Conservation (phyloP, 441 rosid genomes). For the Syzygium malaccense region DNA sequence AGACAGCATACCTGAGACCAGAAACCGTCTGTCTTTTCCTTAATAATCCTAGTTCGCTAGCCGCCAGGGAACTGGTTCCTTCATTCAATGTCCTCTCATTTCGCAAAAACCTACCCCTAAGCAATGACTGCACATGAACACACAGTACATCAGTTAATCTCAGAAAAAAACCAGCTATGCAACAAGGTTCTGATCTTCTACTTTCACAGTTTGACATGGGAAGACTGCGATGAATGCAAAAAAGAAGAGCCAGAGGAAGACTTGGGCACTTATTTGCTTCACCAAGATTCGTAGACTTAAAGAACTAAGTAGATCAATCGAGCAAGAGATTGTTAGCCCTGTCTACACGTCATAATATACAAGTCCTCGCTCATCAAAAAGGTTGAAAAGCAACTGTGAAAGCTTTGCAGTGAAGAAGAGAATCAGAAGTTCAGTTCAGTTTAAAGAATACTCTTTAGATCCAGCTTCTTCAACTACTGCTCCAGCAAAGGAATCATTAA, state of each 20-base stretch:
- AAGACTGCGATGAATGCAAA: background rate
- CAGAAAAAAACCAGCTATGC: background rate
- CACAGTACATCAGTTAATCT: background rate
- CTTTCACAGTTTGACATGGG: background rate
- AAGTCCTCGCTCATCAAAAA: background rate
- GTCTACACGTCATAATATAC: background rate
- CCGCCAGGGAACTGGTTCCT: conserved; percentile 69
- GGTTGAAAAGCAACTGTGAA: background rate
- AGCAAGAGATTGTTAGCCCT: background rate
- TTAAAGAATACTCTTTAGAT: background rate
- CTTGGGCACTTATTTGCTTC: background rate
- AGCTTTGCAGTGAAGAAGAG: background rate
- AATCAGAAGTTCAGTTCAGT: background rate
- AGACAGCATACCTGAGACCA: conserved; percentile 61
- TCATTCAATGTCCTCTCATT: conserved; percentile 52
- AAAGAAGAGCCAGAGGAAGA: background rate
- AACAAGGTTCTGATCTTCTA: background rate
- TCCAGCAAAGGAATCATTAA: background rate
- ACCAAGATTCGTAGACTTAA: background rate
- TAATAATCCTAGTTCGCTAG: conserved; percentile 79
- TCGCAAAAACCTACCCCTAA: conserved; percentile 89
- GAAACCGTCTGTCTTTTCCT: conserved; percentile 89
- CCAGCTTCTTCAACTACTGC: background rate
- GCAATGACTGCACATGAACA: conserved; percentile 56
- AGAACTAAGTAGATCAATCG: background rate